These are phyloP conservation scores for Gentiana straminea DNA, from an alignment of 257 asterid species.

Conservation along the genomic window DNA sequence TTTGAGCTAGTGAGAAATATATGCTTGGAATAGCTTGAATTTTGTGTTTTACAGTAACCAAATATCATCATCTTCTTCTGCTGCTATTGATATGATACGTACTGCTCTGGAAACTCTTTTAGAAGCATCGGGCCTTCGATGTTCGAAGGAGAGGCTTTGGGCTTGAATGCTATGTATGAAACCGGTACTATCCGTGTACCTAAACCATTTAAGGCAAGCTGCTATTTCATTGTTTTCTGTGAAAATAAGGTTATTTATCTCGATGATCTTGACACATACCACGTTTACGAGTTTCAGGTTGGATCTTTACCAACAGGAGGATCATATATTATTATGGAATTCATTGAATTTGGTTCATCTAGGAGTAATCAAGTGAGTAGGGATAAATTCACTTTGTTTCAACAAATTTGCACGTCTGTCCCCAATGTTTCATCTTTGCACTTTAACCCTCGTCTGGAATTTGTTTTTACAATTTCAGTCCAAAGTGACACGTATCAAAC, in stretches of 20 bases:
- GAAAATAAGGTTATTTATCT: neutral
- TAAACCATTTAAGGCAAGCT: constrained; percentile 62
- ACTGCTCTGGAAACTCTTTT: constrained; percentile 12
- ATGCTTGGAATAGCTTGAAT: too few relatives aligned
- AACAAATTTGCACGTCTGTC: constrained; percentile 9
- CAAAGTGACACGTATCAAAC: too few relatives aligned
- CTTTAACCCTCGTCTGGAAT: too few relatives aligned
- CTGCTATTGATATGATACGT: neutral
- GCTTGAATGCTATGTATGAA: constrained; percentile 82
- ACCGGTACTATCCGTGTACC: constrained; percentile 78
- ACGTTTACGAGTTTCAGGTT: constrained; percentile 33
- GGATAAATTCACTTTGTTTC: constrained; percentile 2
- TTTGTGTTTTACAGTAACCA: too few relatives aligned
- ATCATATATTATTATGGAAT: constrained; percentile 89
- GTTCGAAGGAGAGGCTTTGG: constrained; percentile 96
- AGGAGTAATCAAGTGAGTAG: constrained; percentile 68
- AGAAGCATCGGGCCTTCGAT: constrained; percentile 79
- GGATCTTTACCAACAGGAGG: constrained; percentile 86
- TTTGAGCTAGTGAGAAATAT: too few relatives aligned
- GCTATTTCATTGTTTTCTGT: neutral
- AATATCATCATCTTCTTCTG: too few relatives aligned
- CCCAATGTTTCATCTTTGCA: too few relatives aligned
- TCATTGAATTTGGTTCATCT: constrained; percentile 69
- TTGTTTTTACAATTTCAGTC: too few relatives aligned
- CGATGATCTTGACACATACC: neutral